Evolutionary conservation across 495 filamentous ascomycete species (phyloP).

Genomic region (Aspergillus conjunctus): DNA sequence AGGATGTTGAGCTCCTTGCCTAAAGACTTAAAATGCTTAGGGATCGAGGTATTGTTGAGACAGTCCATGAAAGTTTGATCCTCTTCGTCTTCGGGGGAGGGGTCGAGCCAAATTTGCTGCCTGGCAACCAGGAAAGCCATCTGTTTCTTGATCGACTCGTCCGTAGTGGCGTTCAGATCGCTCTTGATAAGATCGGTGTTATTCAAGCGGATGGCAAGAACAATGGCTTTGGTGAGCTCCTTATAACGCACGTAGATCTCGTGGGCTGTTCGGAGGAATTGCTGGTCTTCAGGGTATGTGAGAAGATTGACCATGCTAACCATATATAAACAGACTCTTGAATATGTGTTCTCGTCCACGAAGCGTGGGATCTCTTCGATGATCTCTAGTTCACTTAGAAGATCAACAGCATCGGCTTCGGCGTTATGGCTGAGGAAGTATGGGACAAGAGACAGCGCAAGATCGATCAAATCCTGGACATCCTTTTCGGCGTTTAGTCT

Average conservation of each 20-base stretch:
- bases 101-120: slow-evolving; percentile 84
- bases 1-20: slow-evolving; percentile 96
- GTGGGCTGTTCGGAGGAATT: slow-evolving; percentile 88
- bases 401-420: slow-evolving; percentile 95
- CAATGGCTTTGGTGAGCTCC: slow-evolving; percentile 88
- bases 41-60: slow-evolving; percentile 81
- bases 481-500: slow-evolving; percentile 66
- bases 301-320: slow-evolving; percentile 98
- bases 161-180: slow-evolving; percentile 77
- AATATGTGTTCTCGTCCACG: slow-evolving; percentile 91
- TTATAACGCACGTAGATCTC: slow-evolving; percentile 90
- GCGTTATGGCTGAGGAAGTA: slow-evolving; percentile 97
- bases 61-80: slow-evolving; percentile 76
- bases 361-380: slow-evolving; percentile 89
- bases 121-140: slow-evolving; percentile 91
- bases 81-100: slow-evolving; percentile 59
- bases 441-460: slow-evolving; percentile 82
- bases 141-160: slow-evolving; percentile 85
- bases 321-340: slow-evolving; percentile 95
- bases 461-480: slow-evolving; percentile 73
- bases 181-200: slow-evolving; percentile 75
- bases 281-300: slow-evolving; percentile 94
- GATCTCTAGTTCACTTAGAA: slow-evolving; percentile 95
- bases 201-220: slow-evolving; percentile 91
- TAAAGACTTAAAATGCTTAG: slow-evolving; percentile 89